Base-by-base conservation (phyloP, 2,329 filamentous ascomycete species). In the Pestalotiopsis sp. region DNA sequence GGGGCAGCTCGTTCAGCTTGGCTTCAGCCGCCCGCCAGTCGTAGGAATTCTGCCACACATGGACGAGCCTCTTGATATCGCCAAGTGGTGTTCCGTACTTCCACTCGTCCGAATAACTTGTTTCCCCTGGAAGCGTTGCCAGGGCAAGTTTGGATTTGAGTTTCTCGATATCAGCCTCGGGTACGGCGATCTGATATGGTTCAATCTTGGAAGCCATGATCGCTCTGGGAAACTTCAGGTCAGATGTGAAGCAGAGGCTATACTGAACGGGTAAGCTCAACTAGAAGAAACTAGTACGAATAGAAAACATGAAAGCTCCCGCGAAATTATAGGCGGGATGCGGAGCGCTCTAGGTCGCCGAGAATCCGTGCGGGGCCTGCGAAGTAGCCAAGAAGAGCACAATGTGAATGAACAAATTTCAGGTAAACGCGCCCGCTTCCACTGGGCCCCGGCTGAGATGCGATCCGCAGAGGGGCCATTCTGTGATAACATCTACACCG, bases 1-100 rank as follows among this genome's bases (percentile, higher is more conserved):
- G 76, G 9, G 80, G 80, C 23, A 79, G 70, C 66, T 75, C 65
- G 68, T 82, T 82, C 67, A 82, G 71, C 63, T 77, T 73, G 14
- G 73, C 69, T 69, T 82, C 80, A 27, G 76, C 76, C 23, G 73
- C 75, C 61, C 74, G 75, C 80, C 80, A 81, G 73, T 81, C 77
- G 67, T 76, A 79, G 4, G 72, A 72, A 39, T 77, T 71, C 61
- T 75, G 73, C 81, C 81, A 82, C 71, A 80, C 75, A 64, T 75
- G 74, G 1, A 74, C 67, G 58, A 82, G 63, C 31, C 77, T 74
- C 67, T 80, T 79, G 39, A 82, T 71, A 41, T 82, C 80, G 12
- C 71, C 69, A 38, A 81, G 76, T 20, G 79, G 79, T 14, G 75
- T 72, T 25, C 80, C 80, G 74, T 81, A 78, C 62, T 81, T 78